Evolutionary conservation across 225 moss, liverwort and hornwort species (phyloP), one percentile per base, ranked within the genome.

Genomic region (Neckera pumila): DNA sequence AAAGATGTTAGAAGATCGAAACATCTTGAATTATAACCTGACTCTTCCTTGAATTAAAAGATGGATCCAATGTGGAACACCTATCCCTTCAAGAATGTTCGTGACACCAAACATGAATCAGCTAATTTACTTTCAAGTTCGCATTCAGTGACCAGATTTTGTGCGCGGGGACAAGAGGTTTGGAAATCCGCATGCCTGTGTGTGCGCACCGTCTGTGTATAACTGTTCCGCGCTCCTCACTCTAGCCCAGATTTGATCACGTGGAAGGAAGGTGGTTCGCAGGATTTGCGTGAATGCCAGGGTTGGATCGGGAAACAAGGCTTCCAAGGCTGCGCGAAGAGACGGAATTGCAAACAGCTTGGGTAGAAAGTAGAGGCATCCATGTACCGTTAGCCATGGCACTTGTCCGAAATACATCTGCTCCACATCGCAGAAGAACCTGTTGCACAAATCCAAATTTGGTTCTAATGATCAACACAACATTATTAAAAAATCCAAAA

Each of bases 251-350:
- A 87, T 89, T 18, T 30, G 42, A 86, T 97, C 93, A 53, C 89
- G 89, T 31, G 97, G 97, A 43, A 97, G 89, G 91, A 97, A 95
- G 9, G 86, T 26, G 19, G 94, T 88, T 16, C 97, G 92, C 76
- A 95, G 80, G 16, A 96, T 57, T 63, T 94, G 95, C 20, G 96
- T 97, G 78, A 95, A 81, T 12, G 95, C 89, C 67, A 92, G 45
- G 4, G 89, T 88, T n/a, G 94, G 91, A 73, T 96, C 92, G 17
- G 95, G 94, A 86, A 97, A 97, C 74, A 97, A 78, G 38, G 95
- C 93, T 88, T 96, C 95, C 89, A 97, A 76, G 3, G 85, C 91
- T 10, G 67, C 22, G 17, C 92, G 95, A 40, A 91, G 67, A 15
- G 92, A 91, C 17, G 94, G 86, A 58, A 96, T 91, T 47, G 97